Base-by-base conservation (phyloP, 805 yeast genomes). In the Kluyveromyces starmeri region DNA sequence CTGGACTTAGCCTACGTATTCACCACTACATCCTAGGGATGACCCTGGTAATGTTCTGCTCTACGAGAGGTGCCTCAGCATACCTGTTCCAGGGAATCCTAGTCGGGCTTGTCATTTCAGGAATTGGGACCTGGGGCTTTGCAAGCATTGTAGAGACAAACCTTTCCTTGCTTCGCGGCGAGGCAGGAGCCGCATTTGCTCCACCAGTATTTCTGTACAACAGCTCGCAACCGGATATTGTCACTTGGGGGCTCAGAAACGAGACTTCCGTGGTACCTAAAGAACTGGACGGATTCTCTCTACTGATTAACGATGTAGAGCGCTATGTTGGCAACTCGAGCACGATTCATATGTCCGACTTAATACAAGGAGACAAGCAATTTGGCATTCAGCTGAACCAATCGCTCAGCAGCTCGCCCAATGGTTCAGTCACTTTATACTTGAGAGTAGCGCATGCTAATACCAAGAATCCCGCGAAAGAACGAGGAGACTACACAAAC, bases 121-220 rank as follows among this genome's bases (percentile, higher is more conserved):
- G 98, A 0, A 75, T 84, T 2, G 74, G 94, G 0, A 65, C 94
- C 37, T 89, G 98, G 98, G 96, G 92, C 37, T 77, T 82, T 48
- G 96, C 94, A 2, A 77, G 95, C 10, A 75, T 89, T 37, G 75
- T 83, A 1, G 96, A 89, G 50, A 83, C 95, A 0, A 70, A 70
- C 17, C 59, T 67, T 4, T 68, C 83, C 3, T 55, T 88, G 28
- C 54, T 75, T 37, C 65, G 96, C 44, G 81, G 81, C 13, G 95
- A 83, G 46, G 88, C 94, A 0, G 70, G 73, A 28, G 75, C 51
- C 3, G 48, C 59, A 5, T 40, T 52, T 10, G 44, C 59, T 11
- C 82, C 84, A 5, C 85, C 85, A 0, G 36, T 34, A 3, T 61
- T 75, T 11, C 21, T 44, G 10, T 48, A 54, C 25, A 35, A 48